Conservation (phyloP, 371 early-diverging fungal genomes). For the Mortierella sp. region DNA sequence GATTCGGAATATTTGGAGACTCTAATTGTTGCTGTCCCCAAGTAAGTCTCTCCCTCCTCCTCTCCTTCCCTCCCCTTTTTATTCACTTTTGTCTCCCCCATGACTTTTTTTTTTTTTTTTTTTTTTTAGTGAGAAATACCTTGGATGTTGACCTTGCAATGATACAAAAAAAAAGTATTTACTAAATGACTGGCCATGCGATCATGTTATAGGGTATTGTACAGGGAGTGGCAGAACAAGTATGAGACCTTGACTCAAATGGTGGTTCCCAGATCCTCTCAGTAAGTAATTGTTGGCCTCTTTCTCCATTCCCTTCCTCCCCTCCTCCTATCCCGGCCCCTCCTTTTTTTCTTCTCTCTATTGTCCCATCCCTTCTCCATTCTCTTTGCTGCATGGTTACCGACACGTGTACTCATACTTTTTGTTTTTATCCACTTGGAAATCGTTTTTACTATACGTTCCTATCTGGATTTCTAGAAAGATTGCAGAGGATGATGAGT, state of each 20-base stretch:
- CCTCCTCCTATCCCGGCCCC: too few relatives aligned
- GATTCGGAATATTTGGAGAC: slow-evolving; percentile 95
- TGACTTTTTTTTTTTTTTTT: neutral
- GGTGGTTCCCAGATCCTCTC: slow-evolving; percentile 96
- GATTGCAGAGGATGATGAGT: slow-evolving; percentile 94
- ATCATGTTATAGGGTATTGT: slow-evolving; percentile 56
- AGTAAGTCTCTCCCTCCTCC: slow-evolving; percentile 55
- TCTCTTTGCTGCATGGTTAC: neutral
- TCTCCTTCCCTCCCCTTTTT: too few relatives aligned
- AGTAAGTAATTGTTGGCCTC: slow-evolving; percentile 70
- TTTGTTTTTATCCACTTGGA: neutral
- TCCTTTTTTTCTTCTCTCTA: neutral
- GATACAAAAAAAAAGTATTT: slow-evolving; percentile 1
- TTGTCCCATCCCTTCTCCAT: neutral
- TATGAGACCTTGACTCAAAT: slow-evolving; percentile 93
- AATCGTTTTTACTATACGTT: neutral
- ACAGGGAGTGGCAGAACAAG: slow-evolving; percentile 83
- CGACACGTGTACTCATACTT: neutral
- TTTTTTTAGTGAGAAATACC: slow-evolving; percentile 8
- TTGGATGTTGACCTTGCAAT: too few relatives aligned
- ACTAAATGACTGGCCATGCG: neutral
- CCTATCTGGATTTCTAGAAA: slow-evolving; percentile 56
- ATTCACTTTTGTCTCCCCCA: too few relatives aligned
- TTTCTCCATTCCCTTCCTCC: neutral
- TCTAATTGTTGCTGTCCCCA: slow-evolving; percentile 95